Evolutionary conservation across 164 flowering plant genomes (phyloP), one percentile per base, ranked within the genome.

Genomic region (Annona cherimola): DNA sequence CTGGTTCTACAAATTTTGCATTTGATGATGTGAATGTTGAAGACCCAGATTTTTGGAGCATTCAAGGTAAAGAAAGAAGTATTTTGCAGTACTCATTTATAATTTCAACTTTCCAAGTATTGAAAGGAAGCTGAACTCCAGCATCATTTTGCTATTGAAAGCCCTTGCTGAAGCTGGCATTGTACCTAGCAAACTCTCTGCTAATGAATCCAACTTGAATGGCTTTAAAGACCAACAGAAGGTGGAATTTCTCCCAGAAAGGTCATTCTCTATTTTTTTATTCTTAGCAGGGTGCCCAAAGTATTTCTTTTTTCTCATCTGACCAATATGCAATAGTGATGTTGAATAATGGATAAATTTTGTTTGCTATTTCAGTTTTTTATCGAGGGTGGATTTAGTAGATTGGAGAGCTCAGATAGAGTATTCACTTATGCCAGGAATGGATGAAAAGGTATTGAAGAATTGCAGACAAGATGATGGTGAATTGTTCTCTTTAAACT

Each of bases 151-250:
- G 63, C 14, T 20, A 40, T 74, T 35, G 45, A 72, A 40, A 95
- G 99, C 88, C 57, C 83, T 95, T 20, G 99, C 99, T 42, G 98
- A 92, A 81, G 86, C 98, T 77, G 99, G 99, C 60, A 73, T 95
- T 54, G 67, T 91, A 69, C 75, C 78, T 20, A 92, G 99, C 87
- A 91, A 87, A 76, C 79, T 94, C 14, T 85, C 90, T 16, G 74
- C 39, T 68, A 81, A 66, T 39, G 77, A 60, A 43, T 73, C 69
- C n/a, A 61, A 61, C 70, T 71, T n/a, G 71, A 76, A 74, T 65
- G 78, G 46, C 70, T 79, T 64, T 45, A 54, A 75, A 62, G 75
- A 50, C 42, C 71, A 78, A 71, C 75, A 61, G 72, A 69, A 66
- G 26, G 50, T 80, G 45, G 20, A 73, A 40, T 95, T 91, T 84